Percentiles rank a stretch among this genome's conserved stretches.
phyloP scores from a whole-genome alignment of 495 filamentous ascomycete species.

The Neurospora cerealis region DNA sequence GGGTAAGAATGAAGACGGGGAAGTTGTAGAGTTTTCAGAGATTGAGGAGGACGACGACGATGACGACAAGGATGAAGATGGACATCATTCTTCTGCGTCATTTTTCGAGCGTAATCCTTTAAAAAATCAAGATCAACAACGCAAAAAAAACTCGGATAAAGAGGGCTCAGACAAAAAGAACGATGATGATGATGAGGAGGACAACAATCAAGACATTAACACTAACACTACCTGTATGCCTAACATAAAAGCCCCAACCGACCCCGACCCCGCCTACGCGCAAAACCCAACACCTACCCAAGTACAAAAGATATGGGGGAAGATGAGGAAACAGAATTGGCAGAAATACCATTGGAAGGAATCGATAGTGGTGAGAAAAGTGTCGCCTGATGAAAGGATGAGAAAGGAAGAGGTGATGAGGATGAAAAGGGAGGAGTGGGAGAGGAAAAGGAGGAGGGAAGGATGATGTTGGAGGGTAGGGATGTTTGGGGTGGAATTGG shows the following conservation, averaged over 20 bases:
- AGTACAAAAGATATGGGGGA: not conserved
- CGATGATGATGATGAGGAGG: not conserved
- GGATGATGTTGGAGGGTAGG: no score
- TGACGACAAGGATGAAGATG: no score
- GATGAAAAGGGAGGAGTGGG: not conserved
- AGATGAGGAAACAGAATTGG: not conserved
- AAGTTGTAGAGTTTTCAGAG: not conserved
- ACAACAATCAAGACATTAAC: not conserved
- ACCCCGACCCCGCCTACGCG: not conserved
- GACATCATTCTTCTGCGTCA: no score
- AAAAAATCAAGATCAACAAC: not conserved
- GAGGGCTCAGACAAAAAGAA: not conserved
- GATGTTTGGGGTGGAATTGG: no score
- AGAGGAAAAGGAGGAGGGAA: not conserved
- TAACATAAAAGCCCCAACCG: not conserved
- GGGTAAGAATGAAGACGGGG: not conserved
- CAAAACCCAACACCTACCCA: not conserved
- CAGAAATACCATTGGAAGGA: not conserved
- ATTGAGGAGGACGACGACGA: not conserved
- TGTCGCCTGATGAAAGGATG: not conserved
- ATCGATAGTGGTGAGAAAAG: not conserved
- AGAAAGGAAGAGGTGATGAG: rapidly evolving
- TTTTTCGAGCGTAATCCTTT: no score
- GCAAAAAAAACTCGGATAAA: not conserved
- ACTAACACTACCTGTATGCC: not conserved